phyloP scores from a whole-genome alignment of 768 basidiomycete species.

The Tylopilus sp. region DNA sequence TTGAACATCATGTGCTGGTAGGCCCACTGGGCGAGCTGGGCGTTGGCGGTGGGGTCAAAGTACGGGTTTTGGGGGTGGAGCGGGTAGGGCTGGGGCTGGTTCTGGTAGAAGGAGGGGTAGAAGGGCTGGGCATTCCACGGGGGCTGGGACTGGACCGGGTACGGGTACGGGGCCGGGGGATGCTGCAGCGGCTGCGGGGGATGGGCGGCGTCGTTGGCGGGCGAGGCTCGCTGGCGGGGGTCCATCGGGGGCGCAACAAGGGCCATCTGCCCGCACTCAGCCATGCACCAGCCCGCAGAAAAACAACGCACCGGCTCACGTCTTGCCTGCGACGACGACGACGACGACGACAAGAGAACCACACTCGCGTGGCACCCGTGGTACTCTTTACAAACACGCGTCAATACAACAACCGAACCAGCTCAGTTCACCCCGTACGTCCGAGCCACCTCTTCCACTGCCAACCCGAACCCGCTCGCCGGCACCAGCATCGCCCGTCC shows the following conservation, averaged over 20 bases:
- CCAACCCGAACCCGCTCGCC: conserved; percentile 35
- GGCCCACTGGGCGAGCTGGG: conserved; percentile 81
- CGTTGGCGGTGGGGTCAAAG: conserved; percentile 72
- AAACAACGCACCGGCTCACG: too few relatives aligned
- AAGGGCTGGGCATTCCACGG: conserved; percentile 75
- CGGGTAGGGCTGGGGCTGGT: conserved; percentile 51
- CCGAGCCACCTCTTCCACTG: conserved; percentile 40
- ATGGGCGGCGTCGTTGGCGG: conserved; percentile 48
- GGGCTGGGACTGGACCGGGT: conserved; percentile 66
- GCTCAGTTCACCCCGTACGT: conserved; percentile 26
- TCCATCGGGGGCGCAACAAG: conserved; percentile 73
- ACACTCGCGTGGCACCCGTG: too few relatives aligned
- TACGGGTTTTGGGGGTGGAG: conserved; percentile 52
- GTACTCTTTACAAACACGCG: not conserved
- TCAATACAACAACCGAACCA: not conserved
- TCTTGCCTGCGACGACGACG: too few relatives aligned
- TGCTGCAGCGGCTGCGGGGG: conserved; percentile 24
- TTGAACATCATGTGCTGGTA: conserved; percentile 91
- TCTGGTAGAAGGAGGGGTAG: conserved; percentile 77
- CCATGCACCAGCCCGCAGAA: too few relatives aligned
- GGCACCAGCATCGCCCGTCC: conserved; percentile 66
- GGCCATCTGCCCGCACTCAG: too few relatives aligned
- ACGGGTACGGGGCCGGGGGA: conserved; percentile 49
- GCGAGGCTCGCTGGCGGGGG: conserved; percentile 59
- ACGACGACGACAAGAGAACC: not conserved